Base-by-base conservation (phyloP, 345 rosid genomes). In the Psidium guajava region DNA sequence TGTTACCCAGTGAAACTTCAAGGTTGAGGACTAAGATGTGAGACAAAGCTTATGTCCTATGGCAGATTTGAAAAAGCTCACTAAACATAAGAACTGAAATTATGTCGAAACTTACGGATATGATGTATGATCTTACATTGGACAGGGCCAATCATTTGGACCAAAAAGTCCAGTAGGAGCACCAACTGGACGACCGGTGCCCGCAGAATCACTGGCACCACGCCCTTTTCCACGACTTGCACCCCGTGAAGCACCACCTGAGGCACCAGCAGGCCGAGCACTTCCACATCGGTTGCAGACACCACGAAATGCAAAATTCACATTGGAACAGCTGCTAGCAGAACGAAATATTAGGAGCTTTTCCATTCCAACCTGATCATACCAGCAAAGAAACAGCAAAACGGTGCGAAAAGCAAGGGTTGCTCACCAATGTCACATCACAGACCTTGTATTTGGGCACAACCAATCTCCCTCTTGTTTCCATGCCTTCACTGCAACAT, bases 391-490 rank as follows among this genome's bases (percentile, higher is more conserved):
- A 61, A 83, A 85, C 50, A 54, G 74, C 59, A 83, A 80, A 21
- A 88, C 8, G 18, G 61, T 84, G 40, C 22, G n/a, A 57, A 82
- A 93, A 93, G 98, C 92, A 90, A 90, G 92, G 91, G 99, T 94
- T 88, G 98, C 99, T 97, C 99, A 96, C 99, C 99, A 87, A 95
- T 93, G 82, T 98, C 96, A 96, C 92, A 97, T 92, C 99, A 97
- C 99, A 96, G 98, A 96, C 99, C 99, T 97, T 96, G 99, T 95
- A 96, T 97, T 97, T 51, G 99, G 97, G 92, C 99, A 97, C 89
- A 91, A 83, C 99, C 99, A 97, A 88, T 97, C 99, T 88, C 99
- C 99, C 11, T 97, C 99, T 88, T 96, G 99, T 86, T 93, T 94
- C 99, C 99, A 96, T 21, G 93, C 91, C 91, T 96, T 95, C 50